Evolutionary conservation across 2,329 filamentous ascomycete species (phyloP), one percentile per base, ranked within the genome.

Genomic region (Sporothrix globosa): DNA sequence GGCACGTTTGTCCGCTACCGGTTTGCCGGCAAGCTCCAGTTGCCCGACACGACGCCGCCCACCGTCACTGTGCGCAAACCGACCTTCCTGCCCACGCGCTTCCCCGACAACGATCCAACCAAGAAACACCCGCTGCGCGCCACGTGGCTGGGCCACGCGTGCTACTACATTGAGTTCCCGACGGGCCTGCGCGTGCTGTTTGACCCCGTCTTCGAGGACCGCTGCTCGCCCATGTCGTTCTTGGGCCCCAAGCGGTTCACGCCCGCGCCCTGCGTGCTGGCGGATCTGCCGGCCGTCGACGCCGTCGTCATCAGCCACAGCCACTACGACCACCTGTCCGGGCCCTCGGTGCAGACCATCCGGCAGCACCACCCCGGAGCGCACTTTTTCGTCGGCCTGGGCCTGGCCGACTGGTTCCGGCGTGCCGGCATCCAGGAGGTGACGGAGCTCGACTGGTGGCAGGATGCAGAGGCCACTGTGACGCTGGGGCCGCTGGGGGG

Each of bases 381-480:
- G 53, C 92, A 96, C 74, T 97, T 96, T 81, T 96, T 97, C 73
- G 93, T 93, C 27, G 92, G 93, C 0, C 80, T 97, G 4, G 93
- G 93, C 2, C 88, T 97, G 70, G 92, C 91, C 79, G 82, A 86
- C 63, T 97, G 94, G 94, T 97, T 98, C 79, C 82, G 84, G 61
- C 81, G 84, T 3, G 84, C 84, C 34, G 92, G 92, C 0, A 87
- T 97, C 69, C 74, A 86, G 1, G 92, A 93, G 71, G 90, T 95
- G 56, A 96, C 92, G 0, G 94, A 97, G 81, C 80, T 97, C 76
- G 95, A 98, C 80, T 97, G 95, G 95, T 97, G 95, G 95, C 90
- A 97, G 75, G 90, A 92, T 73, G 86, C 88, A 6, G 89, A 95
- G 63, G 79, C 97, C n/a, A 88, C 82, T 0, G 80, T 97, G 34